A percentile compares a stretch with the other conserved stretches of the same genome.
phyloP scores from a whole-genome alignment of 2,329 filamentous ascomycete genomes.

The Colletotrichum sp. region DNA sequence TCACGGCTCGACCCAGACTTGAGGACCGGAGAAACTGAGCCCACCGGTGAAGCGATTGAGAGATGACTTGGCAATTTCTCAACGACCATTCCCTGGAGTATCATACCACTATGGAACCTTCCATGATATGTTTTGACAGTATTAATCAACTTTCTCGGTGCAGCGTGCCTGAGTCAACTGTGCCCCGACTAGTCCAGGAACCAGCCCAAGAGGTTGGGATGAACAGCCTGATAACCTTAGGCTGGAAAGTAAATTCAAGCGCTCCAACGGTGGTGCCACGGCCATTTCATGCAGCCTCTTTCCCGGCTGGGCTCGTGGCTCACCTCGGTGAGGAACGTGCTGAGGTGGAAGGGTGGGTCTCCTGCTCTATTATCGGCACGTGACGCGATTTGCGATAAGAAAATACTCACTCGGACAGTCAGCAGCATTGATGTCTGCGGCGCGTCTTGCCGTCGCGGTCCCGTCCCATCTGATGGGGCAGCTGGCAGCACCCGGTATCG shows the following conservation, averaged over 20 bases:
- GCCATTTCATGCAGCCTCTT: not conserved
- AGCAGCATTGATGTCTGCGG: not conserved
- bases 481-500: slow-evolving; percentile 19
- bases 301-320: not conserved
- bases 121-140: not conserved
- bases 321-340: not conserved
- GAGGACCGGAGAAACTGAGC: not conserved
- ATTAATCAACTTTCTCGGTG: not conserved
- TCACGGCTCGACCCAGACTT: not conserved
- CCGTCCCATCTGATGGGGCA: not conserved
- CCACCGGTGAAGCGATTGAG: not conserved
- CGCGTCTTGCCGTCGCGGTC: not conserved
- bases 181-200: not conserved
- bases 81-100: not conserved
- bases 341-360: not conserved
- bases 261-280: not conserved
- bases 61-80: not conserved
- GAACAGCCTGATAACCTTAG: slow-evolving; percentile 2
- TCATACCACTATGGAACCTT: not conserved
- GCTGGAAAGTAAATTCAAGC: not conserved
- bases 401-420: not conserved
- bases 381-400: not conserved
- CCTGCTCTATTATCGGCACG: not conserved
- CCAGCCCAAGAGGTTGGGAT: slow-evolving; percentile 6
- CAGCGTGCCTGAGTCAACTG: not conserved